Conservation (phyloP, 2,329 filamentous ascomycete species). For the Arthroderma sp. region DNA sequence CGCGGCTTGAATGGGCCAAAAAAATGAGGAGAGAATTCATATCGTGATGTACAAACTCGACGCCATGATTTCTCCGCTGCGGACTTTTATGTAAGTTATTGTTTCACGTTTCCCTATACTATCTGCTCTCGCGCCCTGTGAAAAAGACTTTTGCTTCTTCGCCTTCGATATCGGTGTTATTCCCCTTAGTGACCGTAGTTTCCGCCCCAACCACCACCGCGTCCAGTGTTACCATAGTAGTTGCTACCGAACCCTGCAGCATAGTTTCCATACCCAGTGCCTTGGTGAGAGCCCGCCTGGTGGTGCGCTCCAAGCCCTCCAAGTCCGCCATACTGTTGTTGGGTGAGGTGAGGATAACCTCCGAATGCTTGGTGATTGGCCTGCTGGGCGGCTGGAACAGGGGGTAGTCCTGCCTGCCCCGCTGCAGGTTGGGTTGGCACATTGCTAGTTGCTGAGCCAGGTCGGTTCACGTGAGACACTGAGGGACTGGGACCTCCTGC, state of each 20-base stretch:
- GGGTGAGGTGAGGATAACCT: conserved; percentile 42
- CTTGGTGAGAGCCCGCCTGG: conserved; percentile 28
- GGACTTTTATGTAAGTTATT: too few relatives aligned
- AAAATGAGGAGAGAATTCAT: too few relatives aligned
- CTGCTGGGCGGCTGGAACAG: conserved; percentile 39
- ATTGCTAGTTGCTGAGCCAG: conserved; percentile 50
- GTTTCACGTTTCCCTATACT: neutral
- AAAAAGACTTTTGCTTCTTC: neutral
- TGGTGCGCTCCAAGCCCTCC: conserved; percentile 25
- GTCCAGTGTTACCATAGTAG: conserved; percentile 31
- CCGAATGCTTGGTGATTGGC: conserved; percentile 42
- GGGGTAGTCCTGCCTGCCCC: conserved; percentile 38
- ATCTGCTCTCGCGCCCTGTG: neutral
- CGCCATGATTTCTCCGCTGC: too few relatives aligned
- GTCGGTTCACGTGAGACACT: conserved; percentile 48
- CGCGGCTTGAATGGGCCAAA: too few relatives aligned
- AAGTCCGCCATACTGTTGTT: conserved; percentile 39
- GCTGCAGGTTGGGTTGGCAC: conserved; percentile 36
- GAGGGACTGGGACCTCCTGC: conserved; percentile 46
- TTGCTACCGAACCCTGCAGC: conserved; percentile 27
- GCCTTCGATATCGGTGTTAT: neutral
- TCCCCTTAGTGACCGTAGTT: conserved; percentile 33
- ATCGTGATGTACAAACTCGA: too few relatives aligned
- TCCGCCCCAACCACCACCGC: conserved; percentile 32
- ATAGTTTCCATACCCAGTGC: conserved; percentile 30